These are phyloP conservation scores for Perkinsus marinus DNA, from an alignment of 169 alveolate species.

Conservation along the genomic window DNA sequence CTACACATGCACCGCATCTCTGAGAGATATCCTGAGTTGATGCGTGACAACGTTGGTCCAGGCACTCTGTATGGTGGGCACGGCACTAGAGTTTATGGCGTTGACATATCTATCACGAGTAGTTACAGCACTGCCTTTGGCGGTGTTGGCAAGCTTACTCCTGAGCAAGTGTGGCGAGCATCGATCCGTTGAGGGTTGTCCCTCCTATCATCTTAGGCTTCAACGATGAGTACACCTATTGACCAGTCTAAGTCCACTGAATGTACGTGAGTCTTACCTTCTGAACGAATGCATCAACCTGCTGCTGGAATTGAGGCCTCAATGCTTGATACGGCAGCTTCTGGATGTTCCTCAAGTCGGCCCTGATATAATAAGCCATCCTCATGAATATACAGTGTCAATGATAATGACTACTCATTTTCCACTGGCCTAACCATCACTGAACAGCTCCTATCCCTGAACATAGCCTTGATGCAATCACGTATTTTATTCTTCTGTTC, in stretches of 20 bases:
- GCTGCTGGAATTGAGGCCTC: slow-evolving; percentile 47
- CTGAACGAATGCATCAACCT: slow-evolving; percentile 41
- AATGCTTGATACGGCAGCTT: slow-evolving; percentile 44
- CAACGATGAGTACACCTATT: neutral
- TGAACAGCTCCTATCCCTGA: slow-evolving; percentile 18
- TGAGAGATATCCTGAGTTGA: neutral
- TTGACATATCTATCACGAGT: slow-evolving; percentile 30
- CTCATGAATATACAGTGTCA: neutral
- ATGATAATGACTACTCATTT: neutral
- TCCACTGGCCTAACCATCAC: neutral
- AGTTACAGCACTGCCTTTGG: neutral
- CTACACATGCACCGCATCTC: neutral
- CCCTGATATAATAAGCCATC: neutral
- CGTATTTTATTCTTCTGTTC: slow-evolving; percentile 50
- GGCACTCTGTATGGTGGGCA: slow-evolving; percentile 60
- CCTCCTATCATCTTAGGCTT: slow-evolving; percentile 46
- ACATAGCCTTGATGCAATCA: slow-evolving; percentile 41
- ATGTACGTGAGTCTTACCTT: slow-evolving; percentile 26
- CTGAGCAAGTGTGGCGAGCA: slow-evolving; percentile 31
- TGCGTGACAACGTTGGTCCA: slow-evolving; percentile 35
- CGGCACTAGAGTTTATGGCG: slow-evolving; percentile 56
- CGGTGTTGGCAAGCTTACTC: neutral
- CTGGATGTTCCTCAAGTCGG: slow-evolving; percentile 35
- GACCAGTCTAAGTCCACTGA: slow-evolving; percentile 6
- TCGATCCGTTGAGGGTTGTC: slow-evolving; percentile 45